Evolutionary conservation across 441 rosid genomes (phyloP), one percentile per base, ranked within the genome.

Genomic region (Rhodomyrtus psidioides): DNA sequence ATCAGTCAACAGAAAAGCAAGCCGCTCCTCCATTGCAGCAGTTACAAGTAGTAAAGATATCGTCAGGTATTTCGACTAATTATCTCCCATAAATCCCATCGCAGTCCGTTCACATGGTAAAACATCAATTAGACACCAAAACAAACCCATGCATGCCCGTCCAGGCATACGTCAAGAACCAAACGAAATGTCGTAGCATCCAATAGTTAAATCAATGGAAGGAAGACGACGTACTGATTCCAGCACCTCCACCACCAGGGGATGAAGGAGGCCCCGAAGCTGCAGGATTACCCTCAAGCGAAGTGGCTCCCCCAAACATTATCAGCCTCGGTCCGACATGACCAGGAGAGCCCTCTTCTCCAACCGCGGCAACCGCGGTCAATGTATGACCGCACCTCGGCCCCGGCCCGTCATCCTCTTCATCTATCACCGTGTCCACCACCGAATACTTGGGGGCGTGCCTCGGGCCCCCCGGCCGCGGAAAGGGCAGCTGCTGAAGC

Each of bases 331-430:
- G 99, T 12, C 98, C 99, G 88, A 97, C 92, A 81, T 92, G 96
- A 60, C 92, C 93, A 21, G 96, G 91, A 30, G 97, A 57, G 28
- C 98, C 98, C 86, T 97, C 99, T 89, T 96, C 99, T 51, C 99
- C 99, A 15, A 97, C 98, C 1, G 99, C 96, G 14, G 96, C 96
- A 54, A 97, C 99, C 4, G 98, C 94, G 65, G 99, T 97, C 89
- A 97, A 88, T 55, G 99, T 97, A 87, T 97, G 99, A 23, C 99
- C 99, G 46, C 99, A 97, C 92, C 99, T 91, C 13, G 98, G 99
- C 28, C 99, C 98, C 4, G 99, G 97, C 6, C 98, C 97, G 57
- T 97, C 98, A 86, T 96, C 98, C 90, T 94, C 93, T 92, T 96
- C 96, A 91, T 97, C 99, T 53, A 94, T 81, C 82, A 92, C 88